Evolutionary conservation across 805 yeast species (phyloP), one percentile per base, ranked within the genome.

Genomic region (Candida nonsorbophila): DNA sequence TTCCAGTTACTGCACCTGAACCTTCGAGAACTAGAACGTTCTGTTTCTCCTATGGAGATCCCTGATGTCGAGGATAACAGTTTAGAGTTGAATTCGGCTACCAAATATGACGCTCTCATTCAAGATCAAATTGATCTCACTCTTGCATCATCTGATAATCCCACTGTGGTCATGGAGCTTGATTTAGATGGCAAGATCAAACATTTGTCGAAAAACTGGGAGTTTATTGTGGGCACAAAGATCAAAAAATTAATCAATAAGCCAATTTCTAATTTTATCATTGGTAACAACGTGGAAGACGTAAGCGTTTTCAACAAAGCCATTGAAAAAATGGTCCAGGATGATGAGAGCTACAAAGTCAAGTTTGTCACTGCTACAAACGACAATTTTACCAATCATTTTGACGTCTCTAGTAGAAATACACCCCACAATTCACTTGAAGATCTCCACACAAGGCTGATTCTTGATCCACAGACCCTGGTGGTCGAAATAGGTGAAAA

Each of bases 91-190:
- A 28, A 25, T n/a, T n/a, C n/a, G n/a, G n/a, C n/a, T n/a, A n/a
- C n/a, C n/a, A n/a, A 18, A 7, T 18, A 7, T 7, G 20, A 18
- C 18, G 39, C 32, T 18, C 28, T 50, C n/a, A 39, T 55, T 11
- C 62, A 61, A 27, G 71, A 62, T 24, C 71, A 70, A 33, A 61
- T 72, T 10, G 85, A 79, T 39, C 54, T 81, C 29, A 60, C 68
- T 9, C 53, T 72, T 16, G 87, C 87, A 0, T 75, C 83, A n/a
- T 69, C 80, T 2, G 67, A 71, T 36, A 79, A 78, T 38, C 83
- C 84, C 1, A 79, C 85, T 8, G 77, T 80, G n/a, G 79, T 90
- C 3, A 58, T 90, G 57, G 98, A 90, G 54, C 59, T 92, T 37
- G 88, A 81, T 45, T 57, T 86, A 48, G 80, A 79, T 44, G 86